Evolutionary conservation across 441 rosid species (phyloP), one percentile per base, ranked within the genome.

Genomic region (Theobroma grandiflorum): DNA sequence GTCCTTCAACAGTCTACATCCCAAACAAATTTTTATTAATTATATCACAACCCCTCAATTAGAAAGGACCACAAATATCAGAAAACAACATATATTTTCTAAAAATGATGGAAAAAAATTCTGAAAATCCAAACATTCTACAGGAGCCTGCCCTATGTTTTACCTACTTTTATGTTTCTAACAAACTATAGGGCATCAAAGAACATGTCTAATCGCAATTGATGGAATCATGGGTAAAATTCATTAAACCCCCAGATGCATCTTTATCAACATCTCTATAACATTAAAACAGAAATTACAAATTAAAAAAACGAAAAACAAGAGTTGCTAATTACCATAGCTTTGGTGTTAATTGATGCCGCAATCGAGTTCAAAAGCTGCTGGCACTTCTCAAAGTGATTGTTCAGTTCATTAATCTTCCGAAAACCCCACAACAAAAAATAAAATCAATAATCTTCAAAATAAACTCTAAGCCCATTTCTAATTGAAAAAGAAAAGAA

Each of bases 351-450:
- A 7, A 94, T 76, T 2, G 99, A 92, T 68, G 87, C 88, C 33
- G 95, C 85, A 72, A 96, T 94, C 7, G 98, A 93, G 79, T 92
- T 93, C 82, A 96, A 75, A 58, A 96, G 89, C 86, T 93, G 97
- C 86, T 93, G 98, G 80, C 99, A 93, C 88, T 96, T 94, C 67
- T 96, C 99, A 77, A 96, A 96, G 75, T 93, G 96, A 77, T 31
- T 87, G 86, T 85, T 93, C 88, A 96, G 82, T 80, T 96, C 99
- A 68, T 61, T 82, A 66, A 90, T 88, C 97, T 95, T 68, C 42
- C 57, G 83, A 76, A 75, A 79, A 81, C 33, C 67, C 59, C 26
- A 57, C 6, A 59, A 49, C n/a, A 31, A 40, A 57, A 52, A 53
- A 35, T 3, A 45, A 79, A 20, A 55, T 77, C 43, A 79, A 8